These are phyloP conservation scores for Cladosporium sp. DNA, from an alignment of 2,329 filamentous ascomycete species.

Conservation along the genomic window DNA sequence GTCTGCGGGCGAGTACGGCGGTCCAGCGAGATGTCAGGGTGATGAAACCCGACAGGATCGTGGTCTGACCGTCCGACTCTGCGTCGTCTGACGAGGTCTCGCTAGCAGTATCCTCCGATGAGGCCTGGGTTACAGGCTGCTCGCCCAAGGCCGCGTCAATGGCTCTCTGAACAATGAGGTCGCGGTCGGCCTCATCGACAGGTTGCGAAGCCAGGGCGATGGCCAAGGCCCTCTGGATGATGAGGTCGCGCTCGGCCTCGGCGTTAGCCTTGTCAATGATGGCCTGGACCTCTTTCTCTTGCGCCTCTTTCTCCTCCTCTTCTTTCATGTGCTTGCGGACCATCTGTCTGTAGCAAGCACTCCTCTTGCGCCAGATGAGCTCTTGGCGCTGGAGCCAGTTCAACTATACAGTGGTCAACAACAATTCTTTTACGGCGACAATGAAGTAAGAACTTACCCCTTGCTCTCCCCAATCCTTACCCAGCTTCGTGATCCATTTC, in stretches of 20 bases:
- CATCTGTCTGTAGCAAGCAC: background rate
- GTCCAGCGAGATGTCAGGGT: slow-evolving; percentile 1
- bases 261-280: background rate
- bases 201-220: background rate
- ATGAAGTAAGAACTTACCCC: background rate
- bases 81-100: background rate
- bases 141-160: background rate
- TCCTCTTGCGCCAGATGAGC: slow-evolving; percentile 6
- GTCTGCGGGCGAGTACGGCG: background rate
- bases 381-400: background rate
- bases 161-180: background rate
- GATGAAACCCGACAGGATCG: background rate
- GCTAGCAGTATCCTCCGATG: background rate
- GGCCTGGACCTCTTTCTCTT: background rate
- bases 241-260: background rate
- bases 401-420: background rate
- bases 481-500: slow-evolving; percentile 5
- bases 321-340: slow-evolving; percentile 1
- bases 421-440: background rate
- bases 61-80: background rate
- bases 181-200: background rate
- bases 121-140: background rate
- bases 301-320: background rate
- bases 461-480: slow-evolving; percentile 1
- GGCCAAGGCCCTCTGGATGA: background rate